Evolutionary conservation across 176 grass and related monocot species (phyloP).

Genomic region (Rhynchospora pubera): DNA sequence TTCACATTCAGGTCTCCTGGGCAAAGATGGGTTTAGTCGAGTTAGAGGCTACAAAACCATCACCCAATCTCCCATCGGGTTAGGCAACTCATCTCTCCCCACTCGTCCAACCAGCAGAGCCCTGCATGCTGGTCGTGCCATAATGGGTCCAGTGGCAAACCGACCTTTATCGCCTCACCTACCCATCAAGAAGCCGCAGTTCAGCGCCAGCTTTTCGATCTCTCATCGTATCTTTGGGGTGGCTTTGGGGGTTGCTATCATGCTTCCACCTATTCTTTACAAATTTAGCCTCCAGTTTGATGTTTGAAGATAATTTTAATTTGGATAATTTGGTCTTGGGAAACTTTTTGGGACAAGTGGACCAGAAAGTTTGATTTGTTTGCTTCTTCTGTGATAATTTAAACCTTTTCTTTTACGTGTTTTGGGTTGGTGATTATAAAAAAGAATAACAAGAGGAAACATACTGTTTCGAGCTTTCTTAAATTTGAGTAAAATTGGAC

Average conservation of each 20-base stretch:
- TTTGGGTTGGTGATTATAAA: background rate
- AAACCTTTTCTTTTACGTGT: background rate
- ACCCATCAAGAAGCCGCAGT: conserved; percentile 74
- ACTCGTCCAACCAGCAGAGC: background rate
- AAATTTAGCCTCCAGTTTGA: conserved; percentile 52
- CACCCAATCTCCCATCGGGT: background rate
- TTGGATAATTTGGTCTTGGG: background rate
- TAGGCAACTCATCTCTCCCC: background rate
- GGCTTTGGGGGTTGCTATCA: conserved; percentile 40
- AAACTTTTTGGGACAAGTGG: conserved; percentile 1
- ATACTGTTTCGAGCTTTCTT: background rate
- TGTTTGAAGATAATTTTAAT: conserved; percentile 36
- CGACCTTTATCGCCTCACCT: conserved; percentile 74
- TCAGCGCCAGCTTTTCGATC: conserved; percentile 61
- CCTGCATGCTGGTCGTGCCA: conserved; percentile 34
- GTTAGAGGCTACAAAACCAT: conserved; percentile 8
- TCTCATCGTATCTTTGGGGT: conserved; percentile 69
- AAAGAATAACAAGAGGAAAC: conserved; percentile 27
- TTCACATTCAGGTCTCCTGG: background rate
- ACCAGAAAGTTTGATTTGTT: background rate
- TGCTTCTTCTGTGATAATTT: conserved; percentile 26
- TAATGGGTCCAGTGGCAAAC: conserved; percentile 42
- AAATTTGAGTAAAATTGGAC: background rate
- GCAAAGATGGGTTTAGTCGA: conserved; percentile 5
- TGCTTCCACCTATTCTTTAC: conserved; percentile 48